Percentiles rank a stretch among this genome's conserved stretches.
Conservation (phyloP, 2,329 filamentous ascomycete genomes). For the Leptoxyphium fumago region DNA sequence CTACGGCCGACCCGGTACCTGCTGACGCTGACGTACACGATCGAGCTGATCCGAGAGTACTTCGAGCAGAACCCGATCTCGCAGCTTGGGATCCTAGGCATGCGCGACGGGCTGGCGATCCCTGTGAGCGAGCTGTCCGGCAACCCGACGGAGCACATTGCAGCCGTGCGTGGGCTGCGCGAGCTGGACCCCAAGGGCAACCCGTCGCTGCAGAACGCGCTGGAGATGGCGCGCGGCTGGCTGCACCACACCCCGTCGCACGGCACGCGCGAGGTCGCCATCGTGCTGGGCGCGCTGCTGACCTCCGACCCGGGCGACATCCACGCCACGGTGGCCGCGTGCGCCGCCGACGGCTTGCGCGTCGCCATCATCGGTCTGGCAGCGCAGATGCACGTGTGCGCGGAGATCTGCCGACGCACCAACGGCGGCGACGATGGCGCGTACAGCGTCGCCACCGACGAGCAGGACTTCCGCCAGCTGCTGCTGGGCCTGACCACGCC, state of each 20-base stretch:
- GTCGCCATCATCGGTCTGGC: constrained; percentile 82
- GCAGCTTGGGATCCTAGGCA: constrained; percentile 80
- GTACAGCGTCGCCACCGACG: constrained; percentile 77
- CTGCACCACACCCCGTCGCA: constrained; percentile 90
- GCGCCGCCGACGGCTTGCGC: constrained; percentile 70
- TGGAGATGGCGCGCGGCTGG: constrained; percentile 86
- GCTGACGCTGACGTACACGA: constrained; percentile 66
- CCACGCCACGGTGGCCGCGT: constrained; percentile 67
- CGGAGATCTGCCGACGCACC: constrained; percentile 73
- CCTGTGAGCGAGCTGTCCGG: constrained; percentile 80
- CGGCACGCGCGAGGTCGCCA: constrained; percentile 80
- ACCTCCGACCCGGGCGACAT: constrained; percentile 92
- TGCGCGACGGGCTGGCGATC: constrained; percentile 81
- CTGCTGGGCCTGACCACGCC: constrained; percentile 80
- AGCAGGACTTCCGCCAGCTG: constrained; percentile 78
- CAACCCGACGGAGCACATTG: constrained; percentile 78
- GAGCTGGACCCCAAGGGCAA: constrained; percentile 34
- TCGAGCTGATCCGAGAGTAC: constrained; percentile 82
- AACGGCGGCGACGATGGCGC: constrained; percentile 62
- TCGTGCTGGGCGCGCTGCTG: constrained; percentile 81
- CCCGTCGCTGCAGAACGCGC: constrained; percentile 66
- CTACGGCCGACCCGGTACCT: constrained; percentile 76
- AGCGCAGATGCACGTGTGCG: constrained; percentile 83
- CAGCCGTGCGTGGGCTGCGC: constrained; percentile 48
- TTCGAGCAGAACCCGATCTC: constrained; percentile 99